Percentiles rank a stretch among this genome's conserved stretches.
Conservation (phyloP, 2,329 filamentous ascomycete genomes). For the Fusarium illudens region DNA sequence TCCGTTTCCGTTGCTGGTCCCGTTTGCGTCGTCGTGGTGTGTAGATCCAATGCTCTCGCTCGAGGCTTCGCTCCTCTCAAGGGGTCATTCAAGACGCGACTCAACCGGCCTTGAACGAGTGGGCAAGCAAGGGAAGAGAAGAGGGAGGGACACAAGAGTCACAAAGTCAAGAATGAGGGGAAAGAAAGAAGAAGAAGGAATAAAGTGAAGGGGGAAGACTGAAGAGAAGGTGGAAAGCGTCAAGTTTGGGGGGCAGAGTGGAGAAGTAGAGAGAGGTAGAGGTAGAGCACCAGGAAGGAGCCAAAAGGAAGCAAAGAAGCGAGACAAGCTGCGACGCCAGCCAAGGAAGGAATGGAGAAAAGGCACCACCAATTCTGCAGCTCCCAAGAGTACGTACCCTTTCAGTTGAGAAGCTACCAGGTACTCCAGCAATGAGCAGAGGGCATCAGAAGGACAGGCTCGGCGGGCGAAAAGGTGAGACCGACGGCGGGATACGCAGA, state of each 20-base stretch:
- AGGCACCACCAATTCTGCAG: conserved; percentile 6
- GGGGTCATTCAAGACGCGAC: conserved; percentile 34
- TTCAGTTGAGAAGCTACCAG: conserved; percentile 22
- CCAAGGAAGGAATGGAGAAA: conserved; percentile 30
- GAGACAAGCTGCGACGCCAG: conserved; percentile 40
- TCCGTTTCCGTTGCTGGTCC: conserved; percentile 4
- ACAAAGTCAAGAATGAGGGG: conserved; percentile 14
- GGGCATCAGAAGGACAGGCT: conserved; percentile 10
- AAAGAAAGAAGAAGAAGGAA: conserved; percentile 20
- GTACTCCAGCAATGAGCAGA: conserved; percentile 9
- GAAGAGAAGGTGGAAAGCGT: conserved; percentile 27
- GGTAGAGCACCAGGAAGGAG: conserved; percentile 1
- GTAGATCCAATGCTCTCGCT: conserved; percentile 3
- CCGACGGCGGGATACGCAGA: conserved; percentile 24
- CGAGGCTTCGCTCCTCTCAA: conserved; percentile 36
- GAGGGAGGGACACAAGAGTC: conserved; percentile 6
- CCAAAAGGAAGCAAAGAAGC: conserved; percentile 26
- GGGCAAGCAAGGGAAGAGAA: conserved; percentile 29
- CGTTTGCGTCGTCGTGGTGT: conserved; percentile 7
- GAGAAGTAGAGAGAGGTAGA: conserved; percentile 24
- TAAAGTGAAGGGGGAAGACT: conserved; percentile 26
- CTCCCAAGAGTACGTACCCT: conserved; percentile 21
- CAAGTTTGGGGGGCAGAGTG: conserved; percentile 27
- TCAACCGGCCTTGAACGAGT: conserved; percentile 35
- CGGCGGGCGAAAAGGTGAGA: conserved; percentile 32